A percentile compares a stretch with the other conserved stretches of the same genome.
Evolutionary conservation across 441 rosid species (phyloP).

Genomic region (Erysimum cheiri): DNA sequence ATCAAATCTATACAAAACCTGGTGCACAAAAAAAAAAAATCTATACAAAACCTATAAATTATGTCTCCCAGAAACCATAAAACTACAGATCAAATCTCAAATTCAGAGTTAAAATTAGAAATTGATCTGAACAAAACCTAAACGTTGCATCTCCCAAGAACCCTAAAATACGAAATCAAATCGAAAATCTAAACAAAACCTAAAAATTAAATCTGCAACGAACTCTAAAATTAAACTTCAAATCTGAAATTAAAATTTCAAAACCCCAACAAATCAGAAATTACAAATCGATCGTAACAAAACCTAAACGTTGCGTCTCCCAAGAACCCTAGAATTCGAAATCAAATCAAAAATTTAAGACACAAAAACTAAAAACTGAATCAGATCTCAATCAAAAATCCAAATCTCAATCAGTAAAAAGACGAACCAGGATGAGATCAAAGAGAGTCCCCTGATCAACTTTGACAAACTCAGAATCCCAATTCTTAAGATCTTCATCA

Average conservation of each 20-base stretch:
- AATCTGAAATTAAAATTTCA: background rate
- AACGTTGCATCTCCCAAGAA: background rate
- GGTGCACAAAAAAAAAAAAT: no score
- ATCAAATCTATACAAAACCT: background rate
- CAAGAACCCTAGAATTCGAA: background rate
- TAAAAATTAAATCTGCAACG: no score
- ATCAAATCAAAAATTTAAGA: background rate
- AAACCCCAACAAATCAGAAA: background rate
- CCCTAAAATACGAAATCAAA: background rate
- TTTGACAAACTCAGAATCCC: slow-evolving; percentile 56
- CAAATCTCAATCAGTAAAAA: no score
- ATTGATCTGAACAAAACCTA: background rate
- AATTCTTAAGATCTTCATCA: slow-evolving; percentile 49
- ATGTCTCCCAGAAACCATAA: background rate
- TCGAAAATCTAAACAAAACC: no score
- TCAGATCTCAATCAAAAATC: no score
- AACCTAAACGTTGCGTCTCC: background rate
- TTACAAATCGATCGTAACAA: background rate
- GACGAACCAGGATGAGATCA: slow-evolving; percentile 54
- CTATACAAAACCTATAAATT: background rate
- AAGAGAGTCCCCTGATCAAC: slow-evolving; percentile 56
- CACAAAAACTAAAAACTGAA: no score
- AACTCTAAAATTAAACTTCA: no score
- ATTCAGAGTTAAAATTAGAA: background rate
- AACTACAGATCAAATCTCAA: no score